These are phyloP conservation scores for Lactifluus pinguis DNA, from an alignment of 768 basidiomycete genomes.

Conservation along the genomic window DNA sequence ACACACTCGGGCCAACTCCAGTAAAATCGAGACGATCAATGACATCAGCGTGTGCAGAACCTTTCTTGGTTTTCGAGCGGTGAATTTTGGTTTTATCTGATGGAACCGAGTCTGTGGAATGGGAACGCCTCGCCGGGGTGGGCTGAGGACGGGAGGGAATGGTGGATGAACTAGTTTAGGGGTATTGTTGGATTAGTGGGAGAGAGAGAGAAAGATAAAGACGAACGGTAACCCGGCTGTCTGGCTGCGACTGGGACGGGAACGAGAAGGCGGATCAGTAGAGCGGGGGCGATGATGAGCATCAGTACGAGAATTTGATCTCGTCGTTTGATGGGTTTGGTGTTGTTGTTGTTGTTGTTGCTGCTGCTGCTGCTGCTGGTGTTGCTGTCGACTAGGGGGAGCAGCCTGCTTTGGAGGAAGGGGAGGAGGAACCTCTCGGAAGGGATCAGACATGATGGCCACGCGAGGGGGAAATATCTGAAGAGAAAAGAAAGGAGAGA, in stretches of 20 bases:
- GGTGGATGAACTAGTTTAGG: constrained; percentile 1
- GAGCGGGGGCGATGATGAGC: constrained; percentile 56
- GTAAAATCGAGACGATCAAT: constrained; percentile 85
- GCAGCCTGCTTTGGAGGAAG: constrained; percentile 28
- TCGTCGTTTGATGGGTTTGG: not conserved
- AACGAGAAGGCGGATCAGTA: constrained; percentile 34
- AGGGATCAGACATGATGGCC: constrained; percentile 12
- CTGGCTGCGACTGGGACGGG: constrained; percentile 48
- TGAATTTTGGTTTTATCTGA: constrained; percentile 38
- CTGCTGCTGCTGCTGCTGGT: not conserved
- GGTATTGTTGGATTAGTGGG: constrained; percentile 5
- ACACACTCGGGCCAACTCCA: constrained; percentile 74
- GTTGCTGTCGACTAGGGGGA: constrained; percentile 19
- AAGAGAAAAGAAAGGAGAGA: not conserved
- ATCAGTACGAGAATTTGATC: constrained; percentile 34
- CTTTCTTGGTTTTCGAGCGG: constrained; percentile 55
- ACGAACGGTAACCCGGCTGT: constrained; percentile 40
- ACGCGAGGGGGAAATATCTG: not conserved
- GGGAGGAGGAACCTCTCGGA: constrained; percentile 23
- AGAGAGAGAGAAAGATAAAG: constrained; percentile 19
- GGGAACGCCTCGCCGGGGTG: constrained; percentile 33
- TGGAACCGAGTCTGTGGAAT: constrained; percentile 41
- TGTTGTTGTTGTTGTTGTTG: constrained; percentile 10
- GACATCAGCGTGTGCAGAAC: constrained; percentile 77
- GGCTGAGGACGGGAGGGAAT: constrained; percentile 20